These are phyloP conservation scores for Chimonanthus salicifolius DNA, from an alignment of 164 flowering plant species.

Conservation along the genomic window DNA sequence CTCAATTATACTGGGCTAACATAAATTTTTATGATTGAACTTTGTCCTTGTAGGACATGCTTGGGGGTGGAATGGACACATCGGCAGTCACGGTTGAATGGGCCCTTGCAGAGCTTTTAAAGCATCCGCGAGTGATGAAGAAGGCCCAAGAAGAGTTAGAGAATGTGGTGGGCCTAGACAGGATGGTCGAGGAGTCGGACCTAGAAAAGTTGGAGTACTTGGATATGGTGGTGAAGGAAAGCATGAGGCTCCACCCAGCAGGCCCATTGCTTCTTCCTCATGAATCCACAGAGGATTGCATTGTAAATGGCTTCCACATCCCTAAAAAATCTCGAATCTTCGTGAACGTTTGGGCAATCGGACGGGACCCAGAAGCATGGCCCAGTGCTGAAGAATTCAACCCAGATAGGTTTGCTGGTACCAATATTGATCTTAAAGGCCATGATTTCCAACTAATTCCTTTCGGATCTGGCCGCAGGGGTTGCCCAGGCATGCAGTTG, in stretches of 20 bases:
- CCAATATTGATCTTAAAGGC: conserved; percentile 53
- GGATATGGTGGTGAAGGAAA: conserved; percentile 3
- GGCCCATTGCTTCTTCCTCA: conserved; percentile 6
- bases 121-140: not conserved
- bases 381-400: conserved; percentile 50
- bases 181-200: conserved; percentile 13
- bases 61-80: not conserved
- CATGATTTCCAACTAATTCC: conserved; percentile 1
- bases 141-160: conserved; percentile 6
- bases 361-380: conserved; percentile 68
- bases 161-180: not conserved
- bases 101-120: conserved; percentile 9
- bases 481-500: conserved; percentile 14
- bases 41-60: not conserved
- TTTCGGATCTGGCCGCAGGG: conserved; percentile 13
- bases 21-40: too few species aligned
- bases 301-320: conserved; percentile 37
- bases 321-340: conserved; percentile 61
- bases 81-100: conserved; percentile 3
- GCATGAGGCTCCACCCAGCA: conserved; percentile 8
- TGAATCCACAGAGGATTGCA: conserved; percentile 6
- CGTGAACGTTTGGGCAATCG: conserved; percentile 75
- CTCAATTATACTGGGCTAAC: not conserved
- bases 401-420: conserved; percentile 54
- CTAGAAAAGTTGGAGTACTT: conserved; percentile 6